phyloP scores from a whole-genome alignment of 345 rosid genomes.

The Hypericum androsaemum region DNA sequence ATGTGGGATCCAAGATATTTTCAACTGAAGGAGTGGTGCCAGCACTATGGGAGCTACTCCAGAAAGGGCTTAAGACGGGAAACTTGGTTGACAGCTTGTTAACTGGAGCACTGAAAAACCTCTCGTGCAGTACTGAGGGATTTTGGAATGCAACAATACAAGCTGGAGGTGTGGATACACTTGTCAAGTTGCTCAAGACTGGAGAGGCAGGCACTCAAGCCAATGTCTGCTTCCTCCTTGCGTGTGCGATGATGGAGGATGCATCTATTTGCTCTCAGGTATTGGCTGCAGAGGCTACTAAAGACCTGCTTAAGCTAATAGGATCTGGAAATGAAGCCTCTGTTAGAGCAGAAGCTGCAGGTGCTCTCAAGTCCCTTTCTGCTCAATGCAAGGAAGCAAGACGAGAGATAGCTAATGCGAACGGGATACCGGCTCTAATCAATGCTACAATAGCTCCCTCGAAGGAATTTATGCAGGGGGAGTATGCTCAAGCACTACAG shows the following conservation, averaged over 20 bases:
- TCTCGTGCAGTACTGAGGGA: constrained; percentile 88
- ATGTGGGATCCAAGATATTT: constrained; percentile 96
- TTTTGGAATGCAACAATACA: constrained; percentile 86
- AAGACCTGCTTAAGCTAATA: constrained; percentile 74
- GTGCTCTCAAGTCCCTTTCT: constrained; percentile 93
- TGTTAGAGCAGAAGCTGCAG: constrained; percentile 99
- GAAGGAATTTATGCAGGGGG: constrained; percentile 99
- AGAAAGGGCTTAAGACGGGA: constrained; percentile 64
- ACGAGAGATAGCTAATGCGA: constrained; percentile 70
- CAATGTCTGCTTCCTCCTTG: constrained; percentile 93
- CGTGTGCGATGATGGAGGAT: constrained; percentile 94
- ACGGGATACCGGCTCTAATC: constrained; percentile 88
- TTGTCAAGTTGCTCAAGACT: constrained; percentile 79
- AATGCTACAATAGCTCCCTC: constrained; percentile 99
- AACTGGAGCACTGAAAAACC: constrained; percentile 90
- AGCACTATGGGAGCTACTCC: constrained; percentile 76
- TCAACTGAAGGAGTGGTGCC: constrained; percentile 99
- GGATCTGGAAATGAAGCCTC: constrained; percentile 94
- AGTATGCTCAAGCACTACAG: constrained; percentile 92
- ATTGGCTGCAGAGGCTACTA: constrained; percentile 84
- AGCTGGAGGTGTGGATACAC: constrained; percentile 95
- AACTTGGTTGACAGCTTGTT: constrained; percentile 77
- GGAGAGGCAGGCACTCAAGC: constrained; percentile 82
- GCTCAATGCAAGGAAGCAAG: constrained; percentile 90
- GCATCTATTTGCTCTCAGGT: constrained; percentile 79